Evolutionary conservation across 2,329 filamentous ascomycete genomes (phyloP), one percentile per base, ranked within the genome.

Genomic region (Elsinoe batatas): DNA sequence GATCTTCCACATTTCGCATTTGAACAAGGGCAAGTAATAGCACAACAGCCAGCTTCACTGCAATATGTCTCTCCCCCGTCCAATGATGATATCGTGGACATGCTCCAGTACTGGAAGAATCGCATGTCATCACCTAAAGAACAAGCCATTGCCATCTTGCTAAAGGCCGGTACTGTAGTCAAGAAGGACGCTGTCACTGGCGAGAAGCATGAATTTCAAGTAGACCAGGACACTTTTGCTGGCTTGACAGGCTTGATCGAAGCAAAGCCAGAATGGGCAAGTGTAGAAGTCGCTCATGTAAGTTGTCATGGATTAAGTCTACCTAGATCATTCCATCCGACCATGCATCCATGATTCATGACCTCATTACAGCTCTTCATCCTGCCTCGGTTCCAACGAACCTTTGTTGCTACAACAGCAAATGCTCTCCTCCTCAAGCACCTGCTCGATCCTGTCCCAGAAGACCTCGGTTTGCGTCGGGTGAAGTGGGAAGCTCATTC

Each of bases 241-340:
- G 44, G 44, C 6, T 17, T 49, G 26, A 49, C 44, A 33, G 26
- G 44, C 44, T 35, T 49, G 26, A 49, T 49, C 4, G 18, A 26
- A 26, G 43, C 20, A 13, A 47, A 47, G 22, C n/a, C 20, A 47
- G 43, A 47, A 30, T 35, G 44, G 26, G 44, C 44, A 35, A 33
- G 22, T 49, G 44, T 49, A 7, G 44, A 49, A 35, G 26, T 49
- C 17, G 44, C 44, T 33, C 44, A 49, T 35, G 44, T 49, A 49
- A 49, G 44, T 49, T 20, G 26, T 49, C n/a, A 33, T 49, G 12
- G 13, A 26, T 46, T 13, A 15, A 15, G 12, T 18, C n/a, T 22
- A 15, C 18, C 40, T 10, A 26, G 18, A 26, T 33, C 12, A 17
- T 17, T 35, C 20, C 20, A 26, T 12, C 26, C 15, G 17, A 10